Percentiles rank a stretch among this genome's conserved stretches.
These are phyloP conservation scores for Chrysoporthe puriensis DNA, from an alignment of 2,329 filamentous ascomycete genomes.

Conservation along the genomic window DNA sequence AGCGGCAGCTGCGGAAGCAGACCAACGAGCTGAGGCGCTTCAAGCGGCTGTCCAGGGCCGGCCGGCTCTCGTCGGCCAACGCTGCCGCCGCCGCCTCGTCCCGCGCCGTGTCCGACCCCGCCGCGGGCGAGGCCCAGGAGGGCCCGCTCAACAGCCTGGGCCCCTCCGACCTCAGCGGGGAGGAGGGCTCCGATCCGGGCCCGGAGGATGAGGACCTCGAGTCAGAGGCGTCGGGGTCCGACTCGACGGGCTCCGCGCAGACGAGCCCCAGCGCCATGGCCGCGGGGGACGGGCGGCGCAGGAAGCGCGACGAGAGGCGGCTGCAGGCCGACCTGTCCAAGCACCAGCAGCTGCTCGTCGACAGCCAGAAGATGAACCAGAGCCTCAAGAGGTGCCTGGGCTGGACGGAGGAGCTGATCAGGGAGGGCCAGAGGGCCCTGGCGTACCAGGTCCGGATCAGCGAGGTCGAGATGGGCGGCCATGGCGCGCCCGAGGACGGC, in stretches of 20 bases:
- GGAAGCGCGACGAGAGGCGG: slow-evolving; percentile 78
- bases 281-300: slow-evolving; percentile 54
- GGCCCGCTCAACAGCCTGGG: slow-evolving; percentile 47
- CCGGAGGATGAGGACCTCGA: slow-evolving; percentile 49
- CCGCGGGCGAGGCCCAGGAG: slow-evolving; percentile 44
- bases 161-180: slow-evolving; percentile 57
- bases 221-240: slow-evolving; percentile 48
- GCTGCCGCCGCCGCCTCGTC: slow-evolving; percentile 47
- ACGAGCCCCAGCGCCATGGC: slow-evolving; percentile 45
- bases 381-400: slow-evolving; percentile 87
- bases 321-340: slow-evolving; percentile 84
- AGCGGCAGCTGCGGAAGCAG: slow-evolving; percentile 89
- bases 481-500: slow-evolving; percentile 72
- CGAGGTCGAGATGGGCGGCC: slow-evolving; percentile 80
- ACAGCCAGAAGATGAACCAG: slow-evolving; percentile 94
- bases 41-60: slow-evolving; percentile 81
- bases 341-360: slow-evolving; percentile 84
- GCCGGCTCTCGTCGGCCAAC: slow-evolving; percentile 66
- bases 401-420: slow-evolving; percentile 89
- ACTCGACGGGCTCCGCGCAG: slow-evolving; percentile 42
- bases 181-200: slow-evolving; percentile 43
- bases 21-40: slow-evolving; percentile 85
- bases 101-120: slow-evolving; percentile 48
- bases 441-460: slow-evolving; percentile 78
- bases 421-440: slow-evolving; percentile 84